Base-by-base conservation (phyloP, 2,329 filamentous ascomycete genomes). In the Penicillium sp. region DNA sequence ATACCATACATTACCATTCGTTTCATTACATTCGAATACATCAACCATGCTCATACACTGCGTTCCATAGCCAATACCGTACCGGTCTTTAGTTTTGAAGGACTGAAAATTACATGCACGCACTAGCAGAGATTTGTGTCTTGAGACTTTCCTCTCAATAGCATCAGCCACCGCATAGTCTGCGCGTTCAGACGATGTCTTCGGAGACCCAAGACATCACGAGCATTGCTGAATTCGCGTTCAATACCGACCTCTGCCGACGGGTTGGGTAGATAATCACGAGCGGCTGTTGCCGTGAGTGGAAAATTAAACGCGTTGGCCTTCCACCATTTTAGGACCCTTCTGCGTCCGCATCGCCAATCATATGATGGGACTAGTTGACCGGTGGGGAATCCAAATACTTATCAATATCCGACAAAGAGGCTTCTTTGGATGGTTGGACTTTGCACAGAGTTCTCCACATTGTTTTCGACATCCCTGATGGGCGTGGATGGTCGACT, bases 251-350 rank as follows among this genome's bases (percentile, higher is more conserved):
- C 55, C 52, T 57, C 52, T 51, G 51, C 47, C 47, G 51, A 54
- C 37, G 55, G 55, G 26, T 52, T 54, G 6, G 55, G 26, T 24
- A 57, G 43, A 37, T 57, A 57, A 50, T 57, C 55, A 24, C 47
- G 47, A 54, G 55, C 55, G 24, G 52, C 55, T 44, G 54, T 54
- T 44, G 46, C 51, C 55, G 54, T 57, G 52, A 53, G 52, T 51
- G 55, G 55, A 54, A 51, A 57, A 51, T 57, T 53, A 41, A 54
- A 54, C 13, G 51, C 47, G 41, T 54, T 57, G 2, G 52, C 55
- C 51, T 48, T 53, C 55, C 47, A 57, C 55, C 51, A 57, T 24
- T 53, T 57, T 41, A 53, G 51, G 39, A 51, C 55, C 55, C 51
- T 53, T 57, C 39, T 53, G 37, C 46, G 51, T 53, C 55, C 43